A percentile compares a stretch with the other conserved stretches of the same genome.
Conservation (phyloP, 1,284 basidiomycete species). For the Cutaneotrichosporon sp. region DNA sequence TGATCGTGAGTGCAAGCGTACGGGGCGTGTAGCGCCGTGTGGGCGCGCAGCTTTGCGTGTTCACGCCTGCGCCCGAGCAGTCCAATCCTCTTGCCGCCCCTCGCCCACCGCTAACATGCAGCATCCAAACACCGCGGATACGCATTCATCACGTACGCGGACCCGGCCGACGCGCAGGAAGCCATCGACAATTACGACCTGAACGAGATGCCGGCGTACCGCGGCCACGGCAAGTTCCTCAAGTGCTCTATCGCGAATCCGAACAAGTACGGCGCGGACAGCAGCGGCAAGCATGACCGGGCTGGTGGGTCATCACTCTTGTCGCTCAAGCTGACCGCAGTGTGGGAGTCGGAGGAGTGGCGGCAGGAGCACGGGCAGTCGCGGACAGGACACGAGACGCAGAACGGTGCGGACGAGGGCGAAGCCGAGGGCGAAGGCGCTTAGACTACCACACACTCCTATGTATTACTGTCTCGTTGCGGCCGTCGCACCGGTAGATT, state of each 20-base stretch:
- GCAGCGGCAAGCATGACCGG: slow-evolving; percentile 32
- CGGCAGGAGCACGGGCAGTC: slow-evolving; percentile 38
- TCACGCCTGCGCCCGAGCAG: not conserved
- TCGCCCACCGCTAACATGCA: not conserved
- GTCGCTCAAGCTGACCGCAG: slow-evolving; percentile 21
- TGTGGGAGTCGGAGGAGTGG: slow-evolving; percentile 48
- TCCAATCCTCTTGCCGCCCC: no score
- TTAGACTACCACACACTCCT: not conserved
- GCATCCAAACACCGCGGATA: slow-evolving; percentile 41
- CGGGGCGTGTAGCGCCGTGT: not conserved
- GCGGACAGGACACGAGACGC: slow-evolving; percentile 7
- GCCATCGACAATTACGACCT: slow-evolving; percentile 49
- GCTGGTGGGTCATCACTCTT: slow-evolving; percentile 32
- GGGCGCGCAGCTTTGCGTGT: not conserved
- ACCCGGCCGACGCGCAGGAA: slow-evolving; percentile 45
- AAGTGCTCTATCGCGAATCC: slow-evolving; percentile 45
- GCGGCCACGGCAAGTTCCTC: slow-evolving; percentile 41
- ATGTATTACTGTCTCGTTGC: slow-evolving; percentile 12
- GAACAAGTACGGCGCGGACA: slow-evolving; percentile 35
- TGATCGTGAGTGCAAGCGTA: slow-evolving; percentile 36
- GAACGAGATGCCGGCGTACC: slow-evolving; percentile 44
- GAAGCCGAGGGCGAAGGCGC: slow-evolving; percentile 1
- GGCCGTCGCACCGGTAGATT: no score
- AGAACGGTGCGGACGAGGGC: slow-evolving; percentile 17
- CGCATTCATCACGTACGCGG: slow-evolving; percentile 47